Evolutionary conservation across 805 yeast genomes (phyloP), one percentile per base, ranked within the genome.

Genomic region (Yamadazyma sp.): DNA sequence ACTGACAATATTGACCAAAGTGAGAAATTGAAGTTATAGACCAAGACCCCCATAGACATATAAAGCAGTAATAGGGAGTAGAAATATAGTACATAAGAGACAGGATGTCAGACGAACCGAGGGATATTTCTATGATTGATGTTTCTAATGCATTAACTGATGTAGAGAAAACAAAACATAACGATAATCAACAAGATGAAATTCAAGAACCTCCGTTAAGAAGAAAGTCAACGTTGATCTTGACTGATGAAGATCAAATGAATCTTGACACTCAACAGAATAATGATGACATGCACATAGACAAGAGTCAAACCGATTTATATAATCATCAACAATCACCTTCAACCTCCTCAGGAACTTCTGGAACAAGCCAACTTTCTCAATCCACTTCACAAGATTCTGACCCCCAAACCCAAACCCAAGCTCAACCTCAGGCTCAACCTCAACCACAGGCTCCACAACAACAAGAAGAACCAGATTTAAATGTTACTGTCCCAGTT

Each of bases 211-310:
- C 42, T 10, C 72, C 73, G 1, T 39, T 42, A 7, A 69, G 86
- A 48, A 69, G 87, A 44, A 82, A 80, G 56, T 80, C 89, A 2
- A 83, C 93, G 0, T 48, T 85, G 35, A 77, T 85, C 11, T 70
- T 86, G 26, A 76, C 82, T 1, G 88, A 82, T 40, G 91, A 83
- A 43, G 82, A 76, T 33, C 70, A 65, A 39, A 62, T 69, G 50
- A 73, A 72, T 40, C 58, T 70, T 27, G 69, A 63, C 18, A 12
- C 13, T 14, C 14, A 19, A 11, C 13, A 21, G 7, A 33, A 32
- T 27, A 17, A 31, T 11, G 47, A 45, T 33, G 33, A 28, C 45
- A 52, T 52, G 55, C 45, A 48, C 29, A 41, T 47, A 11, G 56
- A 53, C 30, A 40, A 41, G 30, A 43, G 36, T n/a, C 50, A 39